Percentiles rank a stretch among this genome's conserved stretches.
Evolutionary conservation across 176 grass and related monocot species (phyloP).

Genomic region (Zizania latifolia): DNA sequence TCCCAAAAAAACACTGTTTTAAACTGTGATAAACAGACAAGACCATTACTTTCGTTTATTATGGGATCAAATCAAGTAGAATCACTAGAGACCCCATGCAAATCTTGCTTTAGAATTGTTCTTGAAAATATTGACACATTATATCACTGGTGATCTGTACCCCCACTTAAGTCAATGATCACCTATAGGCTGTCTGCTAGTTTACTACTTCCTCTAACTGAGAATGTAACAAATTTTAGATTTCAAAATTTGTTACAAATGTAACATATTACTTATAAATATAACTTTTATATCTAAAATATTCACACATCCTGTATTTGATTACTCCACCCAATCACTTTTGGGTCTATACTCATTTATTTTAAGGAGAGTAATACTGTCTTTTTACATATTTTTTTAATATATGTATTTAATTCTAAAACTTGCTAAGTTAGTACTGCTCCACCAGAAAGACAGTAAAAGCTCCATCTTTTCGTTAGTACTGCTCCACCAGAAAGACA

Average conservation of each 20-base stretch:
- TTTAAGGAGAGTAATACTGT: no score
- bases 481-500: neutral
- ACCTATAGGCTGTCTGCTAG: neutral
- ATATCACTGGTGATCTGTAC: neutral
- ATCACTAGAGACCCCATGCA: neutral
- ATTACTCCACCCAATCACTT: no score
- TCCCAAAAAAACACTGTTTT: neutral
- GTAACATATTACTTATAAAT: no score
- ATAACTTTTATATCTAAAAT: no score
- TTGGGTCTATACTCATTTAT: no score
- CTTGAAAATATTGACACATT: neutral
- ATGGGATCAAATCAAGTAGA: neutral
- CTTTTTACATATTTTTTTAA: no score
- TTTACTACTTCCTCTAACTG: no score
- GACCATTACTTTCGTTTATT: neutral
- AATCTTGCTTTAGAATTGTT: conserved; percentile 20
- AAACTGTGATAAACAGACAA: neutral
- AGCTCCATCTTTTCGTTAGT: conserved; percentile 2
- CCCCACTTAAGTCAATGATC: neutral
- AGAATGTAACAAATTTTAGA: no score
- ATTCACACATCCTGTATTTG: no score
- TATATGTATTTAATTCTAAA: no score
- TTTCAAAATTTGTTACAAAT: no score
- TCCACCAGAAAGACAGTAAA: neutral
- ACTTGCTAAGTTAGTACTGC: no score